These are phyloP conservation scores for Auxenochlorella pyrenoidosa DNA, from an alignment of 139 green algal species.

Conservation along the genomic window DNA sequence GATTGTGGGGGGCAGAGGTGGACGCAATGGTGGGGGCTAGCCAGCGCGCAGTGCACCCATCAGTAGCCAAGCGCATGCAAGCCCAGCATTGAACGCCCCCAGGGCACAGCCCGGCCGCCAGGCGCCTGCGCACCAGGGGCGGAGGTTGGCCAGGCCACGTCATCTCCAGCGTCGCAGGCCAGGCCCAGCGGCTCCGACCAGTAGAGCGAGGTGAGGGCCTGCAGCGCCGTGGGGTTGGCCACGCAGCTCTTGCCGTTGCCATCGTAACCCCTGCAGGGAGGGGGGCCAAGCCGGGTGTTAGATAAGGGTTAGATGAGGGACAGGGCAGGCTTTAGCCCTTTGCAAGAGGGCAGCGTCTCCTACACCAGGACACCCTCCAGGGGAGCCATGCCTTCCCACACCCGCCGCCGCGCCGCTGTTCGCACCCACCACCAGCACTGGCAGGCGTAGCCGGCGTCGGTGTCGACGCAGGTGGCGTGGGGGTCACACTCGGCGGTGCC, in stretches of 20 bases:
- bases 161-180: constrained; percentile 54
- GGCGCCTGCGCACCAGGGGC: constrained; percentile 41
- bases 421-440: constrained; percentile 48
- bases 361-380: no score
- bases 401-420: no score
- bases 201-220: constrained; percentile 27
- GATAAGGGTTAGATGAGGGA: neutral
- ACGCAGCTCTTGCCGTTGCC: constrained; percentile 45
- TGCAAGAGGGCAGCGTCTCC: no score
- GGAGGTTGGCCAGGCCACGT: constrained; percentile 54
- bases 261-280: constrained; percentile 46
- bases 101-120: neutral
- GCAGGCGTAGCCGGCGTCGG: constrained; percentile 53
- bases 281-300: no score
- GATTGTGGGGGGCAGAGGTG: neutral
- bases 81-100: no score
- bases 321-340: no score
- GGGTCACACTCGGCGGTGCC: constrained; percentile 52
- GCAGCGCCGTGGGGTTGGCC: constrained; percentile 1
- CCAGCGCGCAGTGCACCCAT: no score
- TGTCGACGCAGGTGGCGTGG: constrained; percentile 66
- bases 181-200: constrained; percentile 30
- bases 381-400: no score
- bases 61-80: neutral
- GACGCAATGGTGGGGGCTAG: neutral